Conservation (phyloP, 129 eudicot genomes). For the Glebionis coronaria region DNA sequence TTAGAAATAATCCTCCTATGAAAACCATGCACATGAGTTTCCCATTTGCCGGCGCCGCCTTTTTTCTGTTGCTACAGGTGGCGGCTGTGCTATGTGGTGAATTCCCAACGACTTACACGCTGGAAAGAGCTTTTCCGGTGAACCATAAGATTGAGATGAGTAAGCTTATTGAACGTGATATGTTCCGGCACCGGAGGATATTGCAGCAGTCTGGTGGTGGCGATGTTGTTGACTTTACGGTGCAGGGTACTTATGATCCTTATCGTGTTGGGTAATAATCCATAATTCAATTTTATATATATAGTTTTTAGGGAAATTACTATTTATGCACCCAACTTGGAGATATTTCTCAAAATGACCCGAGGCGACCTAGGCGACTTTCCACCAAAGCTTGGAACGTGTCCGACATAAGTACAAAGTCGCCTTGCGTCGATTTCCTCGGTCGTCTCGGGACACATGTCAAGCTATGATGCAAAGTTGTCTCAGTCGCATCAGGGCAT, state of each 20-base stretch:
- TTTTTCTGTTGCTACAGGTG: conserved; percentile 24
- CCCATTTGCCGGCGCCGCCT: conserved; percentile 21
- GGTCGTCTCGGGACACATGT: no score
- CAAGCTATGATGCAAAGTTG: no score
- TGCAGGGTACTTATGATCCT: conserved; percentile 85
- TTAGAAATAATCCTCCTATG: neutral
- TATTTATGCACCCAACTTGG: no score
- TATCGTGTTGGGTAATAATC: conserved; percentile 83
- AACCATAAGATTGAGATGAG: conserved; percentile 58
- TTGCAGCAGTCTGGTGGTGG: conserved; percentile 34
- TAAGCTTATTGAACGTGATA: conserved; percentile 62
- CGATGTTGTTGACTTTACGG: conserved; percentile 71
- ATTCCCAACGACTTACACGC: conserved; percentile 44
- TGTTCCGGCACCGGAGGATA: conserved; percentile 64
- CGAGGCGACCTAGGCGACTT: no score
- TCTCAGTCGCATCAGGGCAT: no score
- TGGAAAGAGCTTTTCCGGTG: conserved; percentile 82
- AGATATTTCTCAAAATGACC: no score
- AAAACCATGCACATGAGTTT: conserved; percentile 19
- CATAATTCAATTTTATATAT: neutral
- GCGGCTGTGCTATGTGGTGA: conserved; percentile 38
- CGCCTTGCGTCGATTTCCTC: no score
- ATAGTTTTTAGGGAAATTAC: no score
- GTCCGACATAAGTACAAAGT: no score
- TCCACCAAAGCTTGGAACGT: no score